A percentile compares a stretch with the other conserved stretches of the same genome.
These are phyloP conservation scores for Leccinum broughii DNA, from an alignment of 768 basidiomycete genomes.

Conservation along the genomic window DNA sequence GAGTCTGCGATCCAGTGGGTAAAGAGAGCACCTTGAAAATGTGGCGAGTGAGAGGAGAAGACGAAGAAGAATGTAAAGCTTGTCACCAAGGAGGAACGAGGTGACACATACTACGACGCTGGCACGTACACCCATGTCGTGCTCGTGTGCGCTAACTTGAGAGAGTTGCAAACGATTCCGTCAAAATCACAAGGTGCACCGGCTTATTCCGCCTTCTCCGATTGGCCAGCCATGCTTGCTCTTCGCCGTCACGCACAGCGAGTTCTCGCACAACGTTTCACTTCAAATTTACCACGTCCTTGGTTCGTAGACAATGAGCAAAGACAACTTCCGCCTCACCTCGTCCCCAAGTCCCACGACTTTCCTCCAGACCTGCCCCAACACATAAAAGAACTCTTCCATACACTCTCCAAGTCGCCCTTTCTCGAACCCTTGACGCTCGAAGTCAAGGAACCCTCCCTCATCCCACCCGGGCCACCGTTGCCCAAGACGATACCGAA, in stretches of 20 bases:
- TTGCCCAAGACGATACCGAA: conserved; percentile 57
- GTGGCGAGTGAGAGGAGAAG: background rate
- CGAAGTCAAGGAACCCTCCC: conserved; percentile 51
- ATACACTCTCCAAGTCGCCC: conserved; percentile 59
- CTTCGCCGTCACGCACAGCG: conserved; percentile 18
- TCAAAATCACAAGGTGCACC: conserved; percentile 20
- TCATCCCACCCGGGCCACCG: conserved; percentile 56
- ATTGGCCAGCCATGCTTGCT: conserved; percentile 19
- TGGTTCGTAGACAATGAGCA: conserved; percentile 67
- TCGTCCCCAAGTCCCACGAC: conserved; percentile 28
- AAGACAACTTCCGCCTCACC: conserved; percentile 28
- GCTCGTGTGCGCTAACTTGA: conserved; percentile 8
- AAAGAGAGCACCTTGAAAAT: conserved; percentile 65
- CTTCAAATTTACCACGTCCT: conserved; percentile 36
- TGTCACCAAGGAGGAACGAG: conserved; percentile 75
- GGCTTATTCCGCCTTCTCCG: background rate
- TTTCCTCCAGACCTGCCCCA: conserved; percentile 53
- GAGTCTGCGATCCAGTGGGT: conserved; percentile 96
- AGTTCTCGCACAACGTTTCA: conserved; percentile 3
- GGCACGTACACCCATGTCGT: conserved; percentile 65
- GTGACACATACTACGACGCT: conserved; percentile 75
- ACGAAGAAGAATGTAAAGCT: background rate
- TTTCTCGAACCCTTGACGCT: conserved; percentile 64
- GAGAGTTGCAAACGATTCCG: background rate
- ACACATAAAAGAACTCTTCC: conserved; percentile 55